phyloP scores from a whole-genome alignment of 768 basidiomycete genomes.

The Leccinum variicolor region DNA sequence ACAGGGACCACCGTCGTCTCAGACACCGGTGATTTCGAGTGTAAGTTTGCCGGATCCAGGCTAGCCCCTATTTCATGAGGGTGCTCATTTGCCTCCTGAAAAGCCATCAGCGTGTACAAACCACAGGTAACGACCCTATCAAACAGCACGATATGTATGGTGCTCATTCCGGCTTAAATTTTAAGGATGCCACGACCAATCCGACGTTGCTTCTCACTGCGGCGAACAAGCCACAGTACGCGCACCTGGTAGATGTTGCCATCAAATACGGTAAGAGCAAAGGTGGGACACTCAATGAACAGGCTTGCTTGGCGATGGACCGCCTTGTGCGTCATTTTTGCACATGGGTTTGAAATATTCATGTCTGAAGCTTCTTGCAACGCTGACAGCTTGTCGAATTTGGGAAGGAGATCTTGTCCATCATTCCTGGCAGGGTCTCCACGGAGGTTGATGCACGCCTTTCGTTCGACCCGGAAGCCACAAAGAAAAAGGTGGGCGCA shows the following conservation, averaged over 20 bases:
- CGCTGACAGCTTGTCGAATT: conserved; percentile 68
- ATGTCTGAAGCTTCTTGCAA: not conserved
- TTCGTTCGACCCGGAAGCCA: conserved; percentile 88
- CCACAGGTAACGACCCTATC: conserved; percentile 56
- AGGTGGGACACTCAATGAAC: conserved; percentile 68
- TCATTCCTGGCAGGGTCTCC: conserved; percentile 96
- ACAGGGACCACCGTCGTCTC: conserved; percentile 86
- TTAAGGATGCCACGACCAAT: conserved; percentile 93
- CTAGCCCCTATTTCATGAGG: conserved; percentile 6
- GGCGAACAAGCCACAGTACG: conserved; percentile 82
- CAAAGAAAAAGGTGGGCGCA: conserved; percentile 66
- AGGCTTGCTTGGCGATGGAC: conserved; percentile 48
- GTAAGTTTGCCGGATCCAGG: conserved; percentile 30
- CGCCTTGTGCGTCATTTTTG: not conserved
- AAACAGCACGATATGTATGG: not conserved
- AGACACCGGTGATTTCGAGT: conserved; percentile 93
- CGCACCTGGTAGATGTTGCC: conserved; percentile 69
- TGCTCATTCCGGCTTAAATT: not conserved
- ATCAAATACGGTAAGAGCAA: conserved; percentile 72
- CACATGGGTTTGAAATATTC: not conserved
- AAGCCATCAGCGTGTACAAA: conserved; percentile 91
- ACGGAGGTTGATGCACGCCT: conserved; percentile 97
- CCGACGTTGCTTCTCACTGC: conserved; percentile 91
- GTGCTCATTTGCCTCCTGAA: conserved; percentile 1
- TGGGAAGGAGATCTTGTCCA: conserved; percentile 86